Conservation (phyloP, 1,284 basidiomycete species). For the Malassezia slooffiae region DNA sequence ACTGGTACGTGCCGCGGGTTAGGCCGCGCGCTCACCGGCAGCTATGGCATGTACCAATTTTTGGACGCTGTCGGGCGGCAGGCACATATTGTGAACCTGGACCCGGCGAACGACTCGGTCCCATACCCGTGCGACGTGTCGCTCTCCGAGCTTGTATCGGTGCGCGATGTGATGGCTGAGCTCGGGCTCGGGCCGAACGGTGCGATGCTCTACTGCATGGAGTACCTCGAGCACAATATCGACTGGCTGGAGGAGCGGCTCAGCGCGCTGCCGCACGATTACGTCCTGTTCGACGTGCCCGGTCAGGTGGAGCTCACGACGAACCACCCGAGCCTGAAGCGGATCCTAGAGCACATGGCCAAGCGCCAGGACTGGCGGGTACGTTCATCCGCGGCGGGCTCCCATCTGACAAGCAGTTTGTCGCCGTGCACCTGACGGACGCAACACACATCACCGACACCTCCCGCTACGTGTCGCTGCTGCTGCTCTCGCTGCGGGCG, state of each 20-base stretch:
- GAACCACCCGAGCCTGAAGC: slow-evolving; percentile 56
- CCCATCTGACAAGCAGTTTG: slow-evolving; percentile 55
- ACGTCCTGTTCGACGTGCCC: slow-evolving; percentile 88
- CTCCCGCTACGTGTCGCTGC: slow-evolving; percentile 82
- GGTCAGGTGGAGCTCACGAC: slow-evolving; percentile 97
- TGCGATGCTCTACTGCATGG: slow-evolving; percentile 91
- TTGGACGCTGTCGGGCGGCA: slow-evolving; percentile 74
- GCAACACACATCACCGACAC: slow-evolving; percentile 94
- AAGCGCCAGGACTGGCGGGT: slow-evolving; percentile 53
- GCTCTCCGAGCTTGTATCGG: slow-evolving; percentile 73
- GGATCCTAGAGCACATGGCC: slow-evolving; percentile 69
- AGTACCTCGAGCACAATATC: slow-evolving; percentile 86
- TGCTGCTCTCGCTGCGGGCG: slow-evolving; percentile 79
- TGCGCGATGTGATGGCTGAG: slow-evolving; percentile 76
- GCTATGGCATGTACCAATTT: slow-evolving; percentile 49
- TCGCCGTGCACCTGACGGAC: slow-evolving; percentile 88
- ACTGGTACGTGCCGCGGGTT: slow-evolving; percentile 17
- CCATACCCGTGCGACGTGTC: slow-evolving; percentile 83
- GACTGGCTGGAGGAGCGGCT: slow-evolving; percentile 75
- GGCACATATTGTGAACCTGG: slow-evolving; percentile 82
- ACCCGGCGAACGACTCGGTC: slow-evolving; percentile 81
- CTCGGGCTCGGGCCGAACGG: slow-evolving; percentile 87
- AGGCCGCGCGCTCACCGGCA: background rate
- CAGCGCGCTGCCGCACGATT: slow-evolving; percentile 49
- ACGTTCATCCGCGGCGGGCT: slow-evolving; percentile 1